Evolutionary conservation across 176 grass and related monocot species (phyloP), one percentile per base, ranked within the genome.

Genomic region (Olyra latifolia): DNA sequence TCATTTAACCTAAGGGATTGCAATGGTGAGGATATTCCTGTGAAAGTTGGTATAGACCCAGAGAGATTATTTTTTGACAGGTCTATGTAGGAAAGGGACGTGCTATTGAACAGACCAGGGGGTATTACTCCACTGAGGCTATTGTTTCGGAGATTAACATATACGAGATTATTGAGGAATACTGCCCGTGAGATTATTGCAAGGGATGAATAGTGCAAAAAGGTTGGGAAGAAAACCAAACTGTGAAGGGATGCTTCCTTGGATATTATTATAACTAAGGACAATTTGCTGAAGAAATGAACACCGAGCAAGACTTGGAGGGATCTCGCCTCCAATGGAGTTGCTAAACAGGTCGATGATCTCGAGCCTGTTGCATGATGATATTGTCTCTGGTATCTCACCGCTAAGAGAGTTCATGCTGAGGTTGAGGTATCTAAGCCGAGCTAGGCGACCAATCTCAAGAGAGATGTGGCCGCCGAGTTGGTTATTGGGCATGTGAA

Each of bases 281-380:
- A 47, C 5, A 11, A 92, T 72, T 66, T 40, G 3, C 15, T 53
- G 28, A 19, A 92, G 83, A 28, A 27, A 40, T 59, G 64, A 52
- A 81, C 88, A 92, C 2, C 80, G 27, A 11, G 28, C 52, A 40
- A 92, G 75, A 10, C 24, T 83, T 54, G 61, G 14, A 0, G 87
- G 87, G 90, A 92, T 83, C 25, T 66, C 32, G 44, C 79, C 90
- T 48, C 38, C 47, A 20, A 90, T 35, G 3, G 24, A 70, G 55
- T 92, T 92, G 75, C 3, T 38, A 8, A 0, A 16, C 0, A 89
- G 53, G 4, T 40, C 76, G 71, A 92, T 17, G 44, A 72, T 68
- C 24, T 83, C 10, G 2, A 92, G 83, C 1, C 7, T 35, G 40
- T 79, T 64, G 22, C 90, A 92, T 0, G 13, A 67, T 10, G 83